Percentiles rank a stretch among this genome's conserved stretches.
These are phyloP conservation scores for Albugo laibachii DNA, from an alignment of 352 stramenopile species.

Conservation along the genomic window DNA sequence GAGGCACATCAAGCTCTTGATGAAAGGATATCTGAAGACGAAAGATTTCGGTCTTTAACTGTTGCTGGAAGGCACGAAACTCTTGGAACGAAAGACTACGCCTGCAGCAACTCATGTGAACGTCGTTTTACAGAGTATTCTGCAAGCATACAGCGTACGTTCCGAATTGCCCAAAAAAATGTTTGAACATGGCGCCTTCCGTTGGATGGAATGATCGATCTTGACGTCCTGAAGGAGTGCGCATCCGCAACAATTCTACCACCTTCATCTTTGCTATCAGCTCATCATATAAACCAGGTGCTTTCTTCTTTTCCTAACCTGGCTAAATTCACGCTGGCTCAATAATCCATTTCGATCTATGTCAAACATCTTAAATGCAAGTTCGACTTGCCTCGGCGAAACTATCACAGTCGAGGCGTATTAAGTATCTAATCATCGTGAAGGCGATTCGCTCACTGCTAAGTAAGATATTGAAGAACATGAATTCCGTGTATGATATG, in stretches of 20 bases:
- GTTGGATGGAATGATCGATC: slow-evolving; percentile 59
- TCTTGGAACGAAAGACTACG: slow-evolving; percentile 68
- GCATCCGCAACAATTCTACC: slow-evolving; percentile 63
- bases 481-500: slow-evolving; percentile 79
- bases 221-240: slow-evolving; percentile 56
- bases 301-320: slow-evolving; percentile 16
- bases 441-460: slow-evolving; percentile 27
- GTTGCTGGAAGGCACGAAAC: slow-evolving; percentile 49
- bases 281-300: background rate
- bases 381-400: slow-evolving; percentile 64
- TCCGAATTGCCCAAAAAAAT: slow-evolving; percentile 64
- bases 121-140: background rate
- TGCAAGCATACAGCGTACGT: slow-evolving; percentile 13
- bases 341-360: slow-evolving; percentile 55
- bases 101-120: slow-evolving; percentile 7
- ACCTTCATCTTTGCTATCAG: slow-evolving; percentile 21
- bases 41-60: slow-evolving; percentile 67
- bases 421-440: background rate
- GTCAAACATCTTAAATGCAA: slow-evolving; percentile 84
- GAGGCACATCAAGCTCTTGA: background rate
- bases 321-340: slow-evolving; percentile 72
- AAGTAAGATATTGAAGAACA: slow-evolving; percentile 78
- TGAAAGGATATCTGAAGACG: slow-evolving; percentile 79
- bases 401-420: slow-evolving; percentile 14
- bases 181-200: slow-evolving; percentile 64